Conservation (phyloP, 768 basidiomycete genomes). For the Termitomyces sp. region DNA sequence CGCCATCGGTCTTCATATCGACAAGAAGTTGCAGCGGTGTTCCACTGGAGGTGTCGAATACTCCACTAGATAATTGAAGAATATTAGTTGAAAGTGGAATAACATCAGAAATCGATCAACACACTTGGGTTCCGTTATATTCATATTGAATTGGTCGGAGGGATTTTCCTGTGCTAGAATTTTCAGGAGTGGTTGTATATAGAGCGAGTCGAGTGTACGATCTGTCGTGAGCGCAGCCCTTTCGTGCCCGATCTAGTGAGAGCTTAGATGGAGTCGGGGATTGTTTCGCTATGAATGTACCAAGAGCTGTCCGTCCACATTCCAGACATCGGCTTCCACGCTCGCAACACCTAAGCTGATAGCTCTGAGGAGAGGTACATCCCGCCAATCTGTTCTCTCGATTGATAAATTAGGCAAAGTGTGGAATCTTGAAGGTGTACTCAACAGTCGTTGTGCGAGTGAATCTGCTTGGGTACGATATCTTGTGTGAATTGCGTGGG, state of each 20-base stretch:
- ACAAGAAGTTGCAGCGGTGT: constrained; percentile 45
- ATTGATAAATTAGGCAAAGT: background rate
- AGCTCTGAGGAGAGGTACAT: constrained; percentile 46
- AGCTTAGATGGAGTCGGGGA: background rate
- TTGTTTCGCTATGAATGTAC: constrained; percentile 21
- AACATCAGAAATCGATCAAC: constrained; percentile 1
- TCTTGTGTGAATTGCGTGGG: constrained; percentile 46
- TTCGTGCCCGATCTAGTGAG: constrained; percentile 42
- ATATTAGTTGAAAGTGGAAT: background rate
- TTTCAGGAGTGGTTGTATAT: constrained; percentile 41
- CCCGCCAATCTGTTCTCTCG: constrained; percentile 41
- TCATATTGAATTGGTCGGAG: constrained; percentile 34
- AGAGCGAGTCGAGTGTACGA: constrained; percentile 45
- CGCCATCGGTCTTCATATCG: constrained; percentile 51
- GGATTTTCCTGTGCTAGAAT: constrained; percentile 42
- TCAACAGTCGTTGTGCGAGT: constrained; percentile 54
- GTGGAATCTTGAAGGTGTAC: constrained; percentile 2
- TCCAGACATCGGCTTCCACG: constrained; percentile 54
- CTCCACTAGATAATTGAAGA: constrained; percentile 36
- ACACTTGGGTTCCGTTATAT: constrained; percentile 39
- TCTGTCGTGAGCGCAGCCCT: constrained; percentile 34
- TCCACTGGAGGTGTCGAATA: constrained; percentile 42
- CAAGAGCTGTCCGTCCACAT: constrained; percentile 39
- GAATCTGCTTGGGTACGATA: constrained; percentile 45
- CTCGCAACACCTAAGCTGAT: constrained; percentile 46